phyloP scores from a whole-genome alignment of 495 filamentous ascomycete genomes.

The Penicillium robsamsonii region DNA sequence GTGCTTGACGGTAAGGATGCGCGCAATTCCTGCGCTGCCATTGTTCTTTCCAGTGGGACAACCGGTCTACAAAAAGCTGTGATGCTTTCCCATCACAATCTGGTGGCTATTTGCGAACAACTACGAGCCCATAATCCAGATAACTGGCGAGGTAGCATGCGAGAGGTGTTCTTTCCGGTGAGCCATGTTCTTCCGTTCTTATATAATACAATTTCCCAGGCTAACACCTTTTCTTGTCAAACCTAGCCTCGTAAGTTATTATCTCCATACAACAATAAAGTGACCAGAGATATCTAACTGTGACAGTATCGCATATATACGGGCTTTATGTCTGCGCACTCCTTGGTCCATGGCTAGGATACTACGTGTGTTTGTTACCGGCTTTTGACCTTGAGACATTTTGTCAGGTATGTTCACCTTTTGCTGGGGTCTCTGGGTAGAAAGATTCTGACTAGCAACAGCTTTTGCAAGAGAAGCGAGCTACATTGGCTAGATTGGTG shows the following conservation, averaged over 20 bases:
- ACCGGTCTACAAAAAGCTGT: conserved; percentile 83
- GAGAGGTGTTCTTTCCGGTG: conserved; percentile 17
- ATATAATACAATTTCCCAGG: background rate
- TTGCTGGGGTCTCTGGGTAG: background rate
- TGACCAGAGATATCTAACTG: background rate
- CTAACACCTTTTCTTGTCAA: background rate
- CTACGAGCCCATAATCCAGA: conserved; percentile 11
- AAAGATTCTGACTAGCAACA: background rate
- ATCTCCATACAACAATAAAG: background rate
- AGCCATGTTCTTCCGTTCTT: background rate
- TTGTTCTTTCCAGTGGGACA: conserved; percentile 62
- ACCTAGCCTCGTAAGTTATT: background rate
- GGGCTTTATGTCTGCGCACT: conserved; percentile 15
- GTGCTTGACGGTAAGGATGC: conserved; percentile 2
- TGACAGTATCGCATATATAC: conserved; percentile 13
- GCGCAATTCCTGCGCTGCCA: conserved; percentile 17
- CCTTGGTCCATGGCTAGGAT: conserved; percentile 14
- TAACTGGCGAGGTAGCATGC: conserved; percentile 9
- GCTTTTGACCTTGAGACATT: conserved; percentile 13
- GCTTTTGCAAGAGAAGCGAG: conserved; percentile 6
- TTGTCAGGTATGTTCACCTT: conserved; percentile 2
- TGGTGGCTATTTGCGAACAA: conserved; percentile 47
- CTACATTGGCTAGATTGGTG: conserved; percentile 15
- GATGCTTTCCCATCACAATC: conserved; percentile 70
- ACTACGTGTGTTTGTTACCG: conserved; percentile 15